These are phyloP conservation scores for Oemleria cerasiformis DNA, from an alignment of 306 rosid genomes.

Conservation along the genomic window DNA sequence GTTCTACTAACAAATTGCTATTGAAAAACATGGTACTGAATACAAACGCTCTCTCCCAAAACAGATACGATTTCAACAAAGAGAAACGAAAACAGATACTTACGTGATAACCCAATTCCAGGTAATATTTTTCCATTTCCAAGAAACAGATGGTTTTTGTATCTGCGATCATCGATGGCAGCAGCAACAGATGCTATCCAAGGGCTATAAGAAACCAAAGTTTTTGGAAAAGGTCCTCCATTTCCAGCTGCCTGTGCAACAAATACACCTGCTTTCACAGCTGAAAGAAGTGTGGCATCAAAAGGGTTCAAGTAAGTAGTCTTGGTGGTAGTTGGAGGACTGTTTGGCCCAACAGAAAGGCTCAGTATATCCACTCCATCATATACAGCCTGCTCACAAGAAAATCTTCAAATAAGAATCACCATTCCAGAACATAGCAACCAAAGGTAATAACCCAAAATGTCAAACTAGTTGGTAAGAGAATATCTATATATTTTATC, in stretches of 20 bases:
- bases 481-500: not conserved
- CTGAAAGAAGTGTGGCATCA: constrained; percentile 98
- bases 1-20: not conserved
- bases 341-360: constrained; percentile 96
- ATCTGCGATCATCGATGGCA: constrained; percentile 98
- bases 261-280: constrained; percentile 99
- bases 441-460: not conserved
- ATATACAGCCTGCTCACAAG: constrained; percentile 75
- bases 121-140: constrained; percentile 93
- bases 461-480: not conserved
- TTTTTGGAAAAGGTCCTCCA: constrained; percentile 98
- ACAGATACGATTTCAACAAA: not conserved
- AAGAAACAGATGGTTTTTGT: constrained; percentile 87
- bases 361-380: constrained; percentile 99
- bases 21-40: not conserved
- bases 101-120: constrained; percentile 94
- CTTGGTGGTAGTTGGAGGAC: constrained; percentile 90
- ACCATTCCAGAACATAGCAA: not conserved
- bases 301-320: constrained; percentile 88
- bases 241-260: constrained; percentile 99
- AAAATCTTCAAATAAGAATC: constrained; percentile 19
- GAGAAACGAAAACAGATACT: constrained; percentile 33
- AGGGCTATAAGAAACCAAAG: constrained; percentile 96
- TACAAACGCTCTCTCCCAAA: not conserved
- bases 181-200: constrained; percentile 97